Evolutionary conservation across 2,329 filamentous ascomycete genomes (phyloP).

Genomic region (Aspergillus transmontanensis): DNA sequence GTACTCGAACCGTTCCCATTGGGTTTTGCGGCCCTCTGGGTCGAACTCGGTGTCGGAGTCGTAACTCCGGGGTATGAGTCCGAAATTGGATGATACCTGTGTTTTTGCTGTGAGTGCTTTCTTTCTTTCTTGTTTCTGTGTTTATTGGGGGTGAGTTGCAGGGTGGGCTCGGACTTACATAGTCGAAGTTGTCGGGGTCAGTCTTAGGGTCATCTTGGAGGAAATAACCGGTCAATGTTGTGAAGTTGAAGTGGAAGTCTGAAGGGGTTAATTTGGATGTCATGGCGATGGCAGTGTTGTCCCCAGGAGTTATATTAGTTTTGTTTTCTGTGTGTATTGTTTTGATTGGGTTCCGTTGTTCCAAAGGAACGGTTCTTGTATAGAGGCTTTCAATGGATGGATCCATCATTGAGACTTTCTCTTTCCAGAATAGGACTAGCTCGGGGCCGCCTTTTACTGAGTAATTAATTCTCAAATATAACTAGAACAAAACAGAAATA

Average conservation of each 20-base stretch:
- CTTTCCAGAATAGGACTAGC: no score
- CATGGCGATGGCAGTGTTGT: neutral
- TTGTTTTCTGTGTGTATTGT: no score
- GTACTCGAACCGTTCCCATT: constrained; percentile 58
- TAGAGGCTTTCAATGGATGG: no score
- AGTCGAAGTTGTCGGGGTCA: constrained; percentile 51
- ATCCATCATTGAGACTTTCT: no score
- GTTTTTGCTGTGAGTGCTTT: neutral
- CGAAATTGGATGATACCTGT: constrained; percentile 50
- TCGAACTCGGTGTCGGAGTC: constrained; percentile 39
- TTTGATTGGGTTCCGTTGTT: no score
- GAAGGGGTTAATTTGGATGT: constrained; percentile 21
- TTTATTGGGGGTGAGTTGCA: no score
- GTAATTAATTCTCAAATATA: no score
- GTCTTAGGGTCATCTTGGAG: constrained; percentile 54
- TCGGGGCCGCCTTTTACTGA: no score
- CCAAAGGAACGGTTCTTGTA: no score
- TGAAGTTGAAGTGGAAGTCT: constrained; percentile 35
- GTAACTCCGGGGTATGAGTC: constrained; percentile 52
- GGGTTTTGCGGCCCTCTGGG: constrained; percentile 43
- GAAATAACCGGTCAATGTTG: constrained; percentile 52
- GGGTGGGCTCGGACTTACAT: constrained; percentile 35
- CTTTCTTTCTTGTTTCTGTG: neutral
- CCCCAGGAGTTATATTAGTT: no score
- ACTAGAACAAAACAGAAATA: no score